Evolutionary conservation across 768 basidiomycete species (phyloP), one percentile per base, ranked within the genome.

Genomic region (Rhizopogon salebrosus): DNA sequence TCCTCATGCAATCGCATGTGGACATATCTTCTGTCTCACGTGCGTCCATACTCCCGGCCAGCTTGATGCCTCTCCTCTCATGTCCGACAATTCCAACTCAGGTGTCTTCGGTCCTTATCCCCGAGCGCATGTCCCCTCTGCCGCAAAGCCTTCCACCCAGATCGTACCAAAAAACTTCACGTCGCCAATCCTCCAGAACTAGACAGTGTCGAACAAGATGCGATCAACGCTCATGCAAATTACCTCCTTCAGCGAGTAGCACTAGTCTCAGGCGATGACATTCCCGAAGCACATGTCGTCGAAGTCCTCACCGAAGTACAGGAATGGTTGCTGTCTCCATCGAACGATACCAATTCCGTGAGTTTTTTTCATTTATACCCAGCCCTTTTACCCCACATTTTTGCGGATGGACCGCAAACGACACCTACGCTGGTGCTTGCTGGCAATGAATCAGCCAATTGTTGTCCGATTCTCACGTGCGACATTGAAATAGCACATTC

Each of bases 1-100:
- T 42, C 87, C 87, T 5, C 80, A 86, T 65, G 84, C 80, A 11
- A 88, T 90, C 56, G 78, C 83, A 27, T 91, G 88, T 61, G 88
- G 88, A 36, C 86, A 89, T 67, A 78, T 87, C 35, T 89, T 89
- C 72, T 89, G 87, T 64, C 73, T 73, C 62, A 66, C 71, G 87
- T 87, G 63, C 64, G 85, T 76, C 55, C 29, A 40, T 34, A 24
- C 40, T 49, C 54, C 54, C 53, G 55, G 54, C 49, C 27, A 54
- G 43, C 26, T 50, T 48, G 13, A 29, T 34, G 36, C 35, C 18
- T 49, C 41, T 53, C 31, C 42, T 51, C 41, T 41, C 52, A 50
- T 57, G 48, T 22, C 52, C 45, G 49, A 48, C 22, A 26, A 10
- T 14, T 40, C 27, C 41, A 49, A 20, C 11, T n/a, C n/a, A 86